Percentiles rank a stretch among this genome's conserved stretches.
Conservation (phyloP, 2,329 filamentous ascomycete species). For the Hansfordia pulvinata region DNA sequence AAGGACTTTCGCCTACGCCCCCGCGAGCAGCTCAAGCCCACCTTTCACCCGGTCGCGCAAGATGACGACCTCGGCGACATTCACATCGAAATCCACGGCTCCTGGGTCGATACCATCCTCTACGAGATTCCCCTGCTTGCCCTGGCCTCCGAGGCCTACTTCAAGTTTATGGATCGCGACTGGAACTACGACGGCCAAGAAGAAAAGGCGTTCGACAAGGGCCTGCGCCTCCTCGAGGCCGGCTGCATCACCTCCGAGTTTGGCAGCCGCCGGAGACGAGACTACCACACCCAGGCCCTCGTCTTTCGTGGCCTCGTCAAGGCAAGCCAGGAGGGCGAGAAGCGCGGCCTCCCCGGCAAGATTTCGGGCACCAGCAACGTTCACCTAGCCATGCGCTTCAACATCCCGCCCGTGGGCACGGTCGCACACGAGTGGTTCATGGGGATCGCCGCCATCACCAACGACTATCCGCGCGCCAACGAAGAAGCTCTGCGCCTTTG, state of each 20-base stretch:
- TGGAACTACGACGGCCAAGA: constrained; percentile 85
- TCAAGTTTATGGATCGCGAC: constrained; percentile 88
- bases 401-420: constrained; percentile 73
- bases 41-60: constrained; percentile 42
- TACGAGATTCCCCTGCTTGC: constrained; percentile 95
- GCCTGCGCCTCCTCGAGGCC: constrained; percentile 58
- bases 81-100: constrained; percentile 62
- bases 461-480: constrained; percentile 74
- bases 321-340: constrained; percentile 58
- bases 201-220: constrained; percentile 74
- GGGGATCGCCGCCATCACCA: constrained; percentile 84
- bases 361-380: constrained; percentile 91
- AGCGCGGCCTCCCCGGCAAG: constrained; percentile 54
- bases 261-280: constrained; percentile 73
- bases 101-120: constrained; percentile 90
- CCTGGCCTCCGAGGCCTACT: constrained; percentile 89
- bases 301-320: constrained; percentile 78
- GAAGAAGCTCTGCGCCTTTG: constrained; percentile 77
- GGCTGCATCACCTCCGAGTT: constrained; percentile 92
- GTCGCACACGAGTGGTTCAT: constrained; percentile 98
- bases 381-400: constrained; percentile 89
- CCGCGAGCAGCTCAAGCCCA: constrained; percentile 61
- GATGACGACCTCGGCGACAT: constrained; percentile 62
- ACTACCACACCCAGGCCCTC: constrained; percentile 89
- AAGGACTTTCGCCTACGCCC: constrained; percentile 71